Percentiles rank a stretch among this genome's conserved stretches.
Conservation (phyloP, 1,284 basidiomycete genomes). For the Fomitiporia mediterranea region DNA sequence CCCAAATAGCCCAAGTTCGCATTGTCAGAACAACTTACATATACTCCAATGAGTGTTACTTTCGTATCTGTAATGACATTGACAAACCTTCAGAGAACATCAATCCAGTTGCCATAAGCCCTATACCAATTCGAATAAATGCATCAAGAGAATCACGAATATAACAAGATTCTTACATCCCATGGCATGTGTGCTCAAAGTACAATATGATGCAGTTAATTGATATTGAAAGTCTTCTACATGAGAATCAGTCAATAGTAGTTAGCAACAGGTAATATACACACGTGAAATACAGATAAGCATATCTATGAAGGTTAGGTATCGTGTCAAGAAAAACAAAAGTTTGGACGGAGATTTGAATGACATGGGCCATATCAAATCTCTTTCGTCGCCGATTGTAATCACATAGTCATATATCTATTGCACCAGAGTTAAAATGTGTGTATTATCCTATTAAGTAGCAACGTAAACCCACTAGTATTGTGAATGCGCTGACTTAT, state of each 20-base stretch:
- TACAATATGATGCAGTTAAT: background rate
- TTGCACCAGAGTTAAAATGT: background rate
- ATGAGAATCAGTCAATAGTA: background rate
- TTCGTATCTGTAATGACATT: too few species aligned
- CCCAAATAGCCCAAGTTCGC: slow-evolving; percentile 17
- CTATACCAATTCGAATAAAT: background rate
- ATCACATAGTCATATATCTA: slow-evolving; percentile 3
- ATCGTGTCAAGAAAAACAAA: background rate
- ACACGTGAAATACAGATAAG: background rate
- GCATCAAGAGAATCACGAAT: too few species aligned
- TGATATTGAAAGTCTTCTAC: background rate
- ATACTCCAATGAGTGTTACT: background rate
- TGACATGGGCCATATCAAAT: slow-evolving; percentile 5
- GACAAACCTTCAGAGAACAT: background rate
- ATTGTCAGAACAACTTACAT: slow-evolving; percentile 2
- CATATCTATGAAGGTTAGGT: slow-evolving; percentile 3
- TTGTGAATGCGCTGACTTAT: background rate
- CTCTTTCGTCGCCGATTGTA: background rate
- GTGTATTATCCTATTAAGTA: background rate
- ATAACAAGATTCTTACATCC: background rate
- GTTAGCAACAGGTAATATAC: background rate
- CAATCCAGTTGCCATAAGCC: background rate
- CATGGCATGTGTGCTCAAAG: background rate
- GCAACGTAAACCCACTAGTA: background rate
- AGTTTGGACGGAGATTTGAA: slow-evolving; percentile 1